Percentiles rank a stretch among this genome's conserved stretches.
Evolutionary conservation across 192 early-diverging fungal genomes (phyloP).

Genomic region (Gigaspora rosea): DNA sequence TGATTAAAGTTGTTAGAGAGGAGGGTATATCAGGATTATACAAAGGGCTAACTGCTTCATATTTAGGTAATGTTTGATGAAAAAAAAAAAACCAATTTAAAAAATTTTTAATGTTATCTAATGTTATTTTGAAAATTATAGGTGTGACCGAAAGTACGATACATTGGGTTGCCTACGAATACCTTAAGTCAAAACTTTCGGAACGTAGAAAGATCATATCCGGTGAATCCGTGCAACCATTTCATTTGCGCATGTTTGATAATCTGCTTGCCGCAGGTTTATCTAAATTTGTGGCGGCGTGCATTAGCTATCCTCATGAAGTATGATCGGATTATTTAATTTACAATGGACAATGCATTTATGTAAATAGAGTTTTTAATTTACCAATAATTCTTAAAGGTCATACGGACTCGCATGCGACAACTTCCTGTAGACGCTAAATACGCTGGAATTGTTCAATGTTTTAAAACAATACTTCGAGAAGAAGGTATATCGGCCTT

Average conservation of each 20-base stretch:
- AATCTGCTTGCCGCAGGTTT: conserved; percentile 80
- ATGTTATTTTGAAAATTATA: conserved; percentile 28
- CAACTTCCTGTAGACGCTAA: conserved; percentile 75
- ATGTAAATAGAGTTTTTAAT: background rate
- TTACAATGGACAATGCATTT: background rate
- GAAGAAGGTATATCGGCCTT: conserved; percentile 87
- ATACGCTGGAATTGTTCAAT: conserved; percentile 74
- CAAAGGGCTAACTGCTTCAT: conserved; percentile 88
- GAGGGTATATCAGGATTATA: conserved; percentile 88
- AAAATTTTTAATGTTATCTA: background rate
- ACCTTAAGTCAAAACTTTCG: conserved; percentile 64
- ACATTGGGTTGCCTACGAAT: conserved; percentile 97
- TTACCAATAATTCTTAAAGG: conserved; percentile 23
- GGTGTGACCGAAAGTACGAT: conserved; percentile 88
- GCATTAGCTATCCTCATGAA: conserved; percentile 94
- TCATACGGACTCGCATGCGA: conserved; percentile 81
- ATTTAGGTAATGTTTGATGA: conserved; percentile 57
- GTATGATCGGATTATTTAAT: conserved; percentile 44
- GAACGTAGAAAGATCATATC: conserved; percentile 28
- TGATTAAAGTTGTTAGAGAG: conserved; percentile 62
- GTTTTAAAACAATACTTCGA: conserved; percentile 53
- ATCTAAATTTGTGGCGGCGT: conserved; percentile 86
- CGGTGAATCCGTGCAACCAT: background rate
- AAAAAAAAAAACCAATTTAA: too few species aligned
- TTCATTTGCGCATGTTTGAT: conserved; percentile 67